These are phyloP conservation scores for Neltuma alba DNA, from an alignment of 306 rosid genomes.

Conservation along the genomic window DNA sequence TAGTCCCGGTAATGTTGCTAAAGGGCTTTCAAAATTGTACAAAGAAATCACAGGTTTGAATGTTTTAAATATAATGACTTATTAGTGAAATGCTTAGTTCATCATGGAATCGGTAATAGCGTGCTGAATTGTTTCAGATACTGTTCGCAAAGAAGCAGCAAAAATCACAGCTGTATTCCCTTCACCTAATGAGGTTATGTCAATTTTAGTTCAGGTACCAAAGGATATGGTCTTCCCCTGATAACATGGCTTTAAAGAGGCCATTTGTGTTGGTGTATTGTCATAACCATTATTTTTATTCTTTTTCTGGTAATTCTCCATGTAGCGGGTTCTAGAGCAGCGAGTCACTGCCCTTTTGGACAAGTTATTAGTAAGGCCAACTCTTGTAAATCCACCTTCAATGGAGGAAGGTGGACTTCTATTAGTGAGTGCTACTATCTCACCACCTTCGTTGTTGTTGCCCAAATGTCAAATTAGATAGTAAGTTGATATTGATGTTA, in stretches of 20 bases:
- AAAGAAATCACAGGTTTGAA: conserved; percentile 88
- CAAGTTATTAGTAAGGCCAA: conserved; percentile 84
- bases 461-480: conserved; percentile 25
- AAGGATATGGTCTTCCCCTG: conserved; percentile 29
- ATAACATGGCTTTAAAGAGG: background rate
- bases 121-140: conserved; percentile 63
- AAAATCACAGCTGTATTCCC: conserved; percentile 92
- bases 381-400: conserved; percentile 83
- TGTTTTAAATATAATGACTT: conserved; percentile 24
- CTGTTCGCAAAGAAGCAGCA: conserved; percentile 94
- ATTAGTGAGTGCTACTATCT: conserved; percentile 62
- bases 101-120: conserved; percentile 34
- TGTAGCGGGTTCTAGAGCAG: conserved; percentile 96
- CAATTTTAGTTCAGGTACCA: conserved; percentile 96
- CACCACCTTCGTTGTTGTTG: conserved; percentile 22
- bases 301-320: conserved; percentile 29
- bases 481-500: conserved; percentile 31
- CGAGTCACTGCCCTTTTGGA: conserved; percentile 88
- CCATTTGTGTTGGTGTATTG: background rate
- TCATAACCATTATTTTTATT: conserved; percentile 15
- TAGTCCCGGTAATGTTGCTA: conserved; percentile 84
- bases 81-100: conserved; percentile 21
- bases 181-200: conserved; percentile 93
- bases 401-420: conserved; percentile 98
- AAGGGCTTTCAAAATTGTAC: conserved; percentile 88